Percentiles rank a stretch among this genome's conserved stretches.
Conservation (phyloP, 495 filamentous ascomycete genomes). For the Tetracladium marchalianum region DNA sequence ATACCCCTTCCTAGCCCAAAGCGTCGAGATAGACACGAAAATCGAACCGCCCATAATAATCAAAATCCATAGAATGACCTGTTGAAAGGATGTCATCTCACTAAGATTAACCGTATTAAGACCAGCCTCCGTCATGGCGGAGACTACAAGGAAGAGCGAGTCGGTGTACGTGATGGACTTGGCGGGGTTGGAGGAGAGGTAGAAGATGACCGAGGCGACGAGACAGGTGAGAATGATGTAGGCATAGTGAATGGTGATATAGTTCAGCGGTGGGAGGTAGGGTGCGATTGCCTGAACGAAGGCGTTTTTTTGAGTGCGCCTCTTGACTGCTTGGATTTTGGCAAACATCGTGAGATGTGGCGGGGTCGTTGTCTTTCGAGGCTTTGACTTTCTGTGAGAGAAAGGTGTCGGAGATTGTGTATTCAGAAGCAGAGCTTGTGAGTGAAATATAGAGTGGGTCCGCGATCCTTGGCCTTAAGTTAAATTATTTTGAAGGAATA, state of each 20-base stretch:
- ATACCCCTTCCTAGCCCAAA: constrained; percentile 54
- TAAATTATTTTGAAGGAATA: too few species aligned
- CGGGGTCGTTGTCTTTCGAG: too few species aligned
- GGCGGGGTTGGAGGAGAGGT: constrained; percentile 51
- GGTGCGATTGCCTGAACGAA: too few species aligned
- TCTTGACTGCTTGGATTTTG: too few species aligned
- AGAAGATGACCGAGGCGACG: constrained; percentile 64
- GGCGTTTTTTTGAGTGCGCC: too few species aligned
- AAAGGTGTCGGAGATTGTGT: too few species aligned
- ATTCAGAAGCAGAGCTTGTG: too few species aligned
- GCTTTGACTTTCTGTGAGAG: too few species aligned
- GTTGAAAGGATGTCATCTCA: constrained; percentile 69
- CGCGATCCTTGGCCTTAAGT: too few species aligned
- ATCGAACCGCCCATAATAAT: constrained; percentile 65
- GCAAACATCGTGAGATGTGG: too few species aligned
- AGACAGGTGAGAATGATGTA: constrained; percentile 65
- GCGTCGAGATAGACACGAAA: constrained; percentile 52
- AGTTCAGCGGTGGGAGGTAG: constrained; percentile 52
- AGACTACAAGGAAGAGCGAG: constrained; percentile 64
- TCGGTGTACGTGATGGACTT: constrained; percentile 62
- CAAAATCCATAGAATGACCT: constrained; percentile 60
- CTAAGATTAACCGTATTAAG: constrained; percentile 60
- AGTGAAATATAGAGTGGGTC: too few species aligned
- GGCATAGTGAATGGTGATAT: constrained; percentile 66
- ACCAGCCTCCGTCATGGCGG: constrained; percentile 65